phyloP scores from a whole-genome alignment of 148 eudicot species.

The Rhododendron ferrugineum region DNA sequence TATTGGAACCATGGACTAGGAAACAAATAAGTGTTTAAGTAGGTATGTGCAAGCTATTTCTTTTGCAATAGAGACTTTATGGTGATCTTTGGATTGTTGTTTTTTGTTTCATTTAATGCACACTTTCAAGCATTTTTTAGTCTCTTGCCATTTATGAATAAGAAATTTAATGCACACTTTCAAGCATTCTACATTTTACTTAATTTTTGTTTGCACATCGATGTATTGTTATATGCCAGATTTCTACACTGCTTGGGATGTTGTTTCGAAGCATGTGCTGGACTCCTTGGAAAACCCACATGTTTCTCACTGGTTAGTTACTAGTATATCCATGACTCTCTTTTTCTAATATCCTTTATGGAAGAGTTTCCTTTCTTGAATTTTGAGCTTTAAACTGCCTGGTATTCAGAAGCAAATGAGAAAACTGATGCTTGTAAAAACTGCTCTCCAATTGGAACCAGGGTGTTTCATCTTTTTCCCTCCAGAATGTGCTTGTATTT shows the following conservation, averaged over 20 bases:
- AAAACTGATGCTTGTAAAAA: background rate
- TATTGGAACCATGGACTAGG: background rate
- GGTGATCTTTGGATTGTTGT: background rate
- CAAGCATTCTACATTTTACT: background rate
- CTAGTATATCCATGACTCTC: slow-evolving; percentile 11
- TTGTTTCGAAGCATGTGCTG: slow-evolving; percentile 48
- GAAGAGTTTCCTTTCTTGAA: slow-evolving; percentile 1
- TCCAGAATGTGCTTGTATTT: background rate
- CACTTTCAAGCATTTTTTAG: background rate
- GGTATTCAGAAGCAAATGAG: background rate
- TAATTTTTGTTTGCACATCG: background rate
- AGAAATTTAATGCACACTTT: background rate
- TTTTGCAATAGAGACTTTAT: background rate
- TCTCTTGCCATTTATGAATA: slow-evolving; percentile 4
- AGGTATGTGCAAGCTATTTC: background rate
- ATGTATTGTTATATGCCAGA: slow-evolving; percentile 33
- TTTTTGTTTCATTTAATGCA: background rate
- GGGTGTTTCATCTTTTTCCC: background rate
- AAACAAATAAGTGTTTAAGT: background rate
- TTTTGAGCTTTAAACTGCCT: background rate
- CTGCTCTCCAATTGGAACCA: background rate
- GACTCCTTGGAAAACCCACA: slow-evolving; percentile 51
- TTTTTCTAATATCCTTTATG: background rate
- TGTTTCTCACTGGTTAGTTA: slow-evolving; percentile 57
- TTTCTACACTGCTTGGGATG: slow-evolving; percentile 92